Evolutionary conservation across 495 filamentous ascomycete genomes (phyloP).

Genomic region (Penicillium paradoxum): DNA sequence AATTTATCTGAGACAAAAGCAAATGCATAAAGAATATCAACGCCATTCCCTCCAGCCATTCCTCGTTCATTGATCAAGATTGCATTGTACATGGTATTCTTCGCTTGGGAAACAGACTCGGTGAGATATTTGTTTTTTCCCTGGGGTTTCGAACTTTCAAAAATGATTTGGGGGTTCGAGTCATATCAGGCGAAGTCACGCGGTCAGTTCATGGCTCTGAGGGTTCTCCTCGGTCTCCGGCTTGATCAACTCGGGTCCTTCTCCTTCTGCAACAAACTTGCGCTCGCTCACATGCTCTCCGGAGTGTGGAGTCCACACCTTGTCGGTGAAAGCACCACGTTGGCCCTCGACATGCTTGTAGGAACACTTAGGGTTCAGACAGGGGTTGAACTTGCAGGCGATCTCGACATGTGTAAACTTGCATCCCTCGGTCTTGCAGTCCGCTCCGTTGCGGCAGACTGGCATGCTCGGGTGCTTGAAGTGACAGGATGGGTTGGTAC

Average conservation of each 20-base stretch:
- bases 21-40: conserved; percentile 31
- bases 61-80: conserved; percentile 22
- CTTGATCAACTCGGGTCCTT: conserved; percentile 64
- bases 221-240: conserved; percentile 48
- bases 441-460: conserved; percentile 87
- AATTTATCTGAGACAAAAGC: conserved; percentile 17
- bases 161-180: neutral
- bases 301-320: conserved; percentile 76
- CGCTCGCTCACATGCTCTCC: conserved; percentile 77
- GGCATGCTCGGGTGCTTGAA: conserved; percentile 81
- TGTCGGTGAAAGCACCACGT: conserved; percentile 70
- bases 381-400: conserved; percentile 87
- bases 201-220: conserved; percentile 35
- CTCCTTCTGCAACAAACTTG: conserved; percentile 77
- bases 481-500: conserved; percentile 76
- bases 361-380: conserved; percentile 73
- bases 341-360: conserved; percentile 95
- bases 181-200: conserved; percentile 29
- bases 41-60: conserved; percentile 30
- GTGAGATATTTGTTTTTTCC: neutral
- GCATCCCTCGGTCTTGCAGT: conserved; percentile 79
- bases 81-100: conserved; percentile 34
- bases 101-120: conserved; percentile 9
- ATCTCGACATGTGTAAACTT: conserved; percentile 82
- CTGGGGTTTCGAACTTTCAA: conserved; percentile 1